Evolutionary conservation across 352 stramenopile genomes (phyloP).

Genomic region (Pythium rhizo-oryzae): DNA sequence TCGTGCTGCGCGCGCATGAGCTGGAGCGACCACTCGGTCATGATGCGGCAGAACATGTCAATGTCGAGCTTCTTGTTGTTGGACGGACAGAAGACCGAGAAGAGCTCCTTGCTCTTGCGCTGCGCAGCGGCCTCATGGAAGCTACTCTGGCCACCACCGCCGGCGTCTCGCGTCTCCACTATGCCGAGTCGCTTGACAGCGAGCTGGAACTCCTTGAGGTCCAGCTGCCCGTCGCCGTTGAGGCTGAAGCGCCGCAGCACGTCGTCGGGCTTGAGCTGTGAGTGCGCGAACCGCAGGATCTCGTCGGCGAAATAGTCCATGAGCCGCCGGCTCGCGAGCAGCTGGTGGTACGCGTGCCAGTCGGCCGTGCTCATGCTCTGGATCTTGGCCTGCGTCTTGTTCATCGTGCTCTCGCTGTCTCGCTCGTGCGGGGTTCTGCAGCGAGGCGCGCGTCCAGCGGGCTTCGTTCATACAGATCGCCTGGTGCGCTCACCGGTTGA

Average conservation of each 20-base stretch:
- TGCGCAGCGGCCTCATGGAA: conserved; percentile 1
- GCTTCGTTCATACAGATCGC: neutral
- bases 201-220: conserved; percentile 76
- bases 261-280: conserved; percentile 67
- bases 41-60: conserved; percentile 80
- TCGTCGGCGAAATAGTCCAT: conserved; percentile 67
- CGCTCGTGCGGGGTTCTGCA: neutral
- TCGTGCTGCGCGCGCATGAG: conserved; percentile 53
- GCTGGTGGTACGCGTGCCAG: conserved; percentile 72
- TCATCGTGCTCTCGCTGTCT: conserved; percentile 30
- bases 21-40: conserved; percentile 75
- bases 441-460: neutral
- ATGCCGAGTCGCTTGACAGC: conserved; percentile 75
- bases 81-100: conserved; percentile 69
- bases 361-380: conserved; percentile 80
- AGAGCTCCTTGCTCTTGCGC: conserved; percentile 46
- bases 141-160: neutral
- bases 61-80: conserved; percentile 76
- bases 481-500: neutral
- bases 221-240: conserved; percentile 73
- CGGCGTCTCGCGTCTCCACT: conserved; percentile 22
- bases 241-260: conserved; percentile 74
- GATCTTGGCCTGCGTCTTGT: conserved; percentile 72
- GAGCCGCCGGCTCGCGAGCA: conserved; percentile 56
- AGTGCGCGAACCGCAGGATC: conserved; percentile 60